Percentiles rank a stretch among this genome's conserved stretches.
These are phyloP conservation scores for Trichoderma simmonsii DNA, from an alignment of 2,329 filamentous ascomycete species.

Conservation along the genomic window DNA sequence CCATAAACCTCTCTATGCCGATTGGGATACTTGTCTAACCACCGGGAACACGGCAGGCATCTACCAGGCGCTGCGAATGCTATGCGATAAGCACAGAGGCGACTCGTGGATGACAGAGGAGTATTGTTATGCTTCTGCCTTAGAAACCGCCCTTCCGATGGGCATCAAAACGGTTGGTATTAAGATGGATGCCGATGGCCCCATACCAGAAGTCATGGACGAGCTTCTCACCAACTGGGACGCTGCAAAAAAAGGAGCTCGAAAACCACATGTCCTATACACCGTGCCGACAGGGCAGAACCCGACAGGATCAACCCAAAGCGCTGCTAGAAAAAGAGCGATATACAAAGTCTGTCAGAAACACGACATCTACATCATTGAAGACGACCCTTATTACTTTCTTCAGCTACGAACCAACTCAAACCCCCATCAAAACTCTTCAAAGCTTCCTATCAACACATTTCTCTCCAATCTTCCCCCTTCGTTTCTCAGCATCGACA, in stretches of 20 bases:
- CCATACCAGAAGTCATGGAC: constrained; percentile 61
- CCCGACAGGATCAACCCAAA: constrained; percentile 76
- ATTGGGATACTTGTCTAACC: constrained; percentile 68
- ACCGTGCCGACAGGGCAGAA: constrained; percentile 73
- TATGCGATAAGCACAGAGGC: constrained; percentile 59
- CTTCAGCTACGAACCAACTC: constrained; percentile 66
- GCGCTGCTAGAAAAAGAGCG: constrained; percentile 58
- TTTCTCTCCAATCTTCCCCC: constrained; percentile 66
- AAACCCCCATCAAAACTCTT: constrained; percentile 47
- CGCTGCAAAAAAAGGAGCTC: constrained; percentile 27
- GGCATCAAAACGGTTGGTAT: constrained; percentile 48
- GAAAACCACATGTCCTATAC: constrained; percentile 50
- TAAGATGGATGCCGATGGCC: constrained; percentile 63
- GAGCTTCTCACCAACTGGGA: constrained; percentile 65
- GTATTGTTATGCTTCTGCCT: neutral
- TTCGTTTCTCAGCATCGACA: constrained; percentile 74
- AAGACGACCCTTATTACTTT: constrained; percentile 89
- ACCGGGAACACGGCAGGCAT: constrained; percentile 65
- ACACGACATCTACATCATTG: constrained; percentile 75
- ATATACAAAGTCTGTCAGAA: constrained; percentile 72
- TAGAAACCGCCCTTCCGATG: neutral
- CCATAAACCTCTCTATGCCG: constrained; percentile 67
- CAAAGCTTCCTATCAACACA: constrained; percentile 60
- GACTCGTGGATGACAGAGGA: constrained; percentile 36
- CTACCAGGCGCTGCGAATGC: constrained; percentile 64